Evolutionary conservation across 2,329 filamentous ascomycete genomes (phyloP).

Genomic region (Sphaceloma murrayae): DNA sequence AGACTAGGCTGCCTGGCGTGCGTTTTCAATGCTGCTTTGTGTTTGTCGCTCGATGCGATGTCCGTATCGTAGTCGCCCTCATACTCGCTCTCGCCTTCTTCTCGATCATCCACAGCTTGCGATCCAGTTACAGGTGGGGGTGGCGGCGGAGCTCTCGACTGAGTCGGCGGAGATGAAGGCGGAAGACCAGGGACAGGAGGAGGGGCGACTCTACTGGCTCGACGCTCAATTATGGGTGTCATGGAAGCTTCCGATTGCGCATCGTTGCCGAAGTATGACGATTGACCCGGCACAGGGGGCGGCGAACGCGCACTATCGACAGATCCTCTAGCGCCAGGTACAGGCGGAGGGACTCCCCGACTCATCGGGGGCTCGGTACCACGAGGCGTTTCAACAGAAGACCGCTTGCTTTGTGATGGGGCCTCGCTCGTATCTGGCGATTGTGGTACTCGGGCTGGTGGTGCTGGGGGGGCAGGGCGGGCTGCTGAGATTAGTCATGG

Average conservation of each 20-base stretch:
- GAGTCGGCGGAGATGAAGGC: slow-evolving; percentile 25
- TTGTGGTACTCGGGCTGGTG: slow-evolving; percentile 39
- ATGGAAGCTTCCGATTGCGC: slow-evolving; percentile 25
- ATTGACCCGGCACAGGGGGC: slow-evolving; percentile 29
- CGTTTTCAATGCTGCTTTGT: slow-evolving; percentile 78
- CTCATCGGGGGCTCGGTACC: slow-evolving; percentile 21
- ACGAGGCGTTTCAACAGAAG: slow-evolving; percentile 31
- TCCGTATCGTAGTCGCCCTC: slow-evolving; percentile 98
- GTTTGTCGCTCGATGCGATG: slow-evolving; percentile 84
- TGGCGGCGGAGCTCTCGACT: slow-evolving; percentile 38
- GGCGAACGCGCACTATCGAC: slow-evolving; percentile 19
- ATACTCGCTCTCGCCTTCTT: slow-evolving; percentile 82
- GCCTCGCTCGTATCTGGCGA: slow-evolving; percentile 46
- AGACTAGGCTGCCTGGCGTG: slow-evolving; percentile 68
- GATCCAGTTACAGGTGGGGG: slow-evolving; percentile 35
- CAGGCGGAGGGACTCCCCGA: slow-evolving; percentile 28
- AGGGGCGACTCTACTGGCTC: slow-evolving; percentile 30
- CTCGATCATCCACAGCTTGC: slow-evolving; percentile 46
- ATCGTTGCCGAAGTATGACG: slow-evolving; percentile 35
- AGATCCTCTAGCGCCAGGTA: slow-evolving; percentile 23
- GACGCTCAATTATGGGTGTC: slow-evolving; percentile 27
- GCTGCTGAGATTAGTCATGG: slow-evolving; percentile 36
- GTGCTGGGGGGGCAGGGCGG: slow-evolving; percentile 51
- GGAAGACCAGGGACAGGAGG: slow-evolving; percentile 31
- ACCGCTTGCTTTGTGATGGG: slow-evolving; percentile 31